These are phyloP conservation scores for Cladosporium sp. DNA, from an alignment of 2,329 filamentous ascomycete genomes.

Conservation along the genomic window DNA sequence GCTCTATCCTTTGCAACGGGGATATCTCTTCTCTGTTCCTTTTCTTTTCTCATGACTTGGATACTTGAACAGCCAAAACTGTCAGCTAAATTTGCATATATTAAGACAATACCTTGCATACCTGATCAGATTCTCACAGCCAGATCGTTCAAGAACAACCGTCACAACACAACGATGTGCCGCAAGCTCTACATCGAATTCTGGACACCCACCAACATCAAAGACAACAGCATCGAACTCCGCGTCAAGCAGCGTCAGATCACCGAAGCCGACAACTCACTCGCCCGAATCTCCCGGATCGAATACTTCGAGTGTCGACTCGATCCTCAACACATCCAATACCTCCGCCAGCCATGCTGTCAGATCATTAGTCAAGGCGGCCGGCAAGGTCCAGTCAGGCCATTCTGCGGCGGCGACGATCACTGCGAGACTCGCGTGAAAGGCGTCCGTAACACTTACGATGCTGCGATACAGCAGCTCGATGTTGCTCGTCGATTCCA, in stretches of 20 bases:
- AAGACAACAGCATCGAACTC: constrained; percentile 1
- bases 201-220: constrained; percentile 10
- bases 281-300: neutral
- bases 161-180: neutral
- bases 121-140: neutral
- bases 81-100: neutral
- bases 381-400: neutral
- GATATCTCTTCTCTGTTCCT: neutral
- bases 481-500: neutral
- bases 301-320: neutral
- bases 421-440: neutral
- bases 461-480: neutral
- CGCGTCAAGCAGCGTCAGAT: neutral
- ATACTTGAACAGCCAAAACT: neutral
- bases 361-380: neutral
- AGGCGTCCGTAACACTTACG: neutral
- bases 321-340: neutral
- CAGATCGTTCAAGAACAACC: neutral
- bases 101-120: neutral
- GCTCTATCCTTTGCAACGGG: neutral
- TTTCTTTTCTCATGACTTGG: neutral
- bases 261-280: neutral
- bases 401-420: constrained; percentile 1
- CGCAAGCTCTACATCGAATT: constrained; percentile 1
- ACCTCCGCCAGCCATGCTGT: neutral